A percentile compares a stretch with the other conserved stretches of the same genome.
Evolutionary conservation across 805 yeast species (phyloP).

Genomic region (Saccharomyces kudriavzevii): DNA sequence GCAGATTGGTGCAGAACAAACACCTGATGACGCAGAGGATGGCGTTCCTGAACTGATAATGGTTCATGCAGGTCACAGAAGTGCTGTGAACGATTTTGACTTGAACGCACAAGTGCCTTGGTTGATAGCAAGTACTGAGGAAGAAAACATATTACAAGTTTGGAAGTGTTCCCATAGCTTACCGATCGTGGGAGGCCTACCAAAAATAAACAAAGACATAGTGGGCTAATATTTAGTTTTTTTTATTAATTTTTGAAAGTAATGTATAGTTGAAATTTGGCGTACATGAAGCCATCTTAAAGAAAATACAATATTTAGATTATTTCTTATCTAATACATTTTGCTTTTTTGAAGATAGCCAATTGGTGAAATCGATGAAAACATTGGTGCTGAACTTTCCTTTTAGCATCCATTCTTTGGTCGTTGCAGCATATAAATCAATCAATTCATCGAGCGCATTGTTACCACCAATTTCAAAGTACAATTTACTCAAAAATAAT

Average conservation of each 20-base stretch:
- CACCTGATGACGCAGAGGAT: constrained; percentile 81
- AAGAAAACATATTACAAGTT: constrained; percentile 38
- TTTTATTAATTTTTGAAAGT: background rate
- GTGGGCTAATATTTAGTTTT: background rate
- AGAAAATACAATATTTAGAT: background rate
- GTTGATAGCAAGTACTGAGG: constrained; percentile 55
- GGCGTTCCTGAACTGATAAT: constrained; percentile 82
- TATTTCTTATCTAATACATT: background rate
- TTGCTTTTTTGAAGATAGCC: constrained; percentile 52
- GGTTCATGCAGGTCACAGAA: constrained; percentile 91
- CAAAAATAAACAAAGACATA: constrained; percentile 2
- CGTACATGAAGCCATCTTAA: background rate
- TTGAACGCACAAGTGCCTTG: constrained; percentile 66
- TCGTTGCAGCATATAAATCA: constrained; percentile 45
- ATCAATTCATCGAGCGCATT: constrained; percentile 39
- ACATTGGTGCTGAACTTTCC: constrained; percentile 30
- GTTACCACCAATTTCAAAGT: constrained; percentile 24
- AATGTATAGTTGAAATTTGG: background rate
- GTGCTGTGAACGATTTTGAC: constrained; percentile 62
- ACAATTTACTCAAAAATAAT: constrained; percentile 52
- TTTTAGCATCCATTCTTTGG: constrained; percentile 51
- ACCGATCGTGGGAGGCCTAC: constrained; percentile 24
- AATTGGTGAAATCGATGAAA: constrained; percentile 74
- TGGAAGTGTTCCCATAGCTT: constrained; percentile 37
- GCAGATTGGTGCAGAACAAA: constrained; percentile 77